A percentile compares a stretch with the other conserved stretches of the same genome.
Evolutionary conservation across 352 stramenopile species (phyloP).

Genomic region (Pythium rhizo-oryzae): DNA sequence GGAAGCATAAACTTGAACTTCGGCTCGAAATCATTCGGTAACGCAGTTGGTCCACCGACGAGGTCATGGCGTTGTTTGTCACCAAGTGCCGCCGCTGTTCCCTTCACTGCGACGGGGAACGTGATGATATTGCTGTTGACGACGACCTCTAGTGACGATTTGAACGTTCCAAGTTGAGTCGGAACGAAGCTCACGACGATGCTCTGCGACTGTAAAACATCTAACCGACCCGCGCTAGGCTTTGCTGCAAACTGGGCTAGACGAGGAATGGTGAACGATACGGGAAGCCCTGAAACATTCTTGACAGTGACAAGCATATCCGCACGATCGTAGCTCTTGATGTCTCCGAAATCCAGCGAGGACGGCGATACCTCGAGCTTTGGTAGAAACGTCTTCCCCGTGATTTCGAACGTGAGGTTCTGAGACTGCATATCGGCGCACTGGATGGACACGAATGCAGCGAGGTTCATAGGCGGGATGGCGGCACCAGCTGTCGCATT

Average conservation of each 20-base stretch:
- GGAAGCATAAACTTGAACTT: conserved; percentile 91
- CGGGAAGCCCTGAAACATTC: conserved; percentile 70
- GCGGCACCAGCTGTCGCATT: neutral
- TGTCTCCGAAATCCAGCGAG: conserved; percentile 83
- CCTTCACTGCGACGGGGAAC: conserved; percentile 67
- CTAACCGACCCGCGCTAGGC: conserved; percentile 66
- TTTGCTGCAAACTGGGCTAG: conserved; percentile 79
- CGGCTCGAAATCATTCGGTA: conserved; percentile 85
- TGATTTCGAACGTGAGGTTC: conserved; percentile 79
- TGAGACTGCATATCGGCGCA: conserved; percentile 68
- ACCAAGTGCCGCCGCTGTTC: conserved; percentile 57
- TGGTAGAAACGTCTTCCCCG: conserved; percentile 58
- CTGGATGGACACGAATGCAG: conserved; percentile 73
- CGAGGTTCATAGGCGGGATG: conserved; percentile 37
- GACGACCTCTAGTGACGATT: conserved; percentile 40
- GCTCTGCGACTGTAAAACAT: conserved; percentile 89
- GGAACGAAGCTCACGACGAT: conserved; percentile 90
- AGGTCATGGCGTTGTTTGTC: conserved; percentile 38
- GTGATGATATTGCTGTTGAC: conserved; percentile 54
- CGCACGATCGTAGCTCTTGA: conserved; percentile 69
- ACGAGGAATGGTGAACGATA: conserved; percentile 65
- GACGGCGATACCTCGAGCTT: conserved; percentile 47
- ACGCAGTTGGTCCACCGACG: conserved; percentile 60
- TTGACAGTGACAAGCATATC: conserved; percentile 89
- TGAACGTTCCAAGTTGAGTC: conserved; percentile 83